Base-by-base conservation (phyloP, 441 rosid species). In the Erysimum cheiri region DNA sequence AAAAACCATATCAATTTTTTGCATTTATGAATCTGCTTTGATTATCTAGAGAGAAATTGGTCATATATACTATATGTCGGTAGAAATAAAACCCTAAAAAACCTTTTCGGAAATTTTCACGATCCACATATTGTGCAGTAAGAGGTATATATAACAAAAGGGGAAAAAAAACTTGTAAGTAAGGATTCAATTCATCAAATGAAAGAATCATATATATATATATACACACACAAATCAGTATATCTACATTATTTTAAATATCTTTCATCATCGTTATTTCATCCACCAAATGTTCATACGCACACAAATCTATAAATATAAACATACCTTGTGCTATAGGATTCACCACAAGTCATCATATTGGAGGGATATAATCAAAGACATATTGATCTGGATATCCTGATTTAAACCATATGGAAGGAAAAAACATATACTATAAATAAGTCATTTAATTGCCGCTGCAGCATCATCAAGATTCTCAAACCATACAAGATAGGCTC, bases 401-500 rank as follows among this genome's bases (percentile, higher is more conserved):
- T 15, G 2, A 19, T 15, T 33, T 6, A 14, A 37, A 44, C 15
- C 7, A 12, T 5, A 59, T n/a, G 32, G n/a, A n/a, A n/a, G n/a
- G n/a, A n/a, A n/a, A n/a, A n/a, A n/a, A n/a, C n/a, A n/a, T n/a
- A n/a, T n/a, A n/a, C n/a, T n/a, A n/a, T n/a, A n/a, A n/a, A n/a
- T 24, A 67, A 93, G 96, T 76, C 97, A 91, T 75, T 80, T 72
- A 87, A 85, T 66, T 86, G 95, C 95, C 84, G 88, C 92, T 93
- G 97, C 97, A 93, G 98, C 98, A 93, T 93, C 98, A 93, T 93
- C 98, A 93, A 85, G 97, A 93, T 93, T 93, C 98, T 72, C 96
- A 93, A 50, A 67, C 73, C 79, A 80, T 69, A 80, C 68, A 77
- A 75, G 50, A 44, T 49, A 53, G 70, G 76, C 55, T 70, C 74